Conservation (phyloP, 208 protist species). For the Eutreptiella sp. region DNA sequence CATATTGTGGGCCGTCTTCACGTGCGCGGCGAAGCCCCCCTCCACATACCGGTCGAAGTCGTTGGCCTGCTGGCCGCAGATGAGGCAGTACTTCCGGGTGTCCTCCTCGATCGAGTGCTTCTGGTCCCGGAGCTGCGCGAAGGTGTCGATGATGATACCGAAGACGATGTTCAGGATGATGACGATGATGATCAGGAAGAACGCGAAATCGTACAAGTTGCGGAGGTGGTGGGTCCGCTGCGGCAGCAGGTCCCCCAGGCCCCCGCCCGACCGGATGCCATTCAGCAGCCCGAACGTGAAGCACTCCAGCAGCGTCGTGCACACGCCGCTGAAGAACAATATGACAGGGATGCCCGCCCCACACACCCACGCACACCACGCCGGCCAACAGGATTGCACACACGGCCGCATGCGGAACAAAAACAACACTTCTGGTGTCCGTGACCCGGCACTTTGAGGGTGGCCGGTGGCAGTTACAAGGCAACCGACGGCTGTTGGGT, state of each 20-base stretch:
- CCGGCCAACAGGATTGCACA: too few species aligned
- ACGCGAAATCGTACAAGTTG: constrained; percentile 38
- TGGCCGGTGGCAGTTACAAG: too few species aligned
- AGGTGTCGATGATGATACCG: constrained; percentile 61
- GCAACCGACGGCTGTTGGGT: too few species aligned
- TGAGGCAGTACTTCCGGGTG: constrained; percentile 51
- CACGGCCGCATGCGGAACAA: too few species aligned
- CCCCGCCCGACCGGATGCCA: constrained; percentile 62
- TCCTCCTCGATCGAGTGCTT: constrained; percentile 31
- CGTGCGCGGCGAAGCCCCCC: constrained; percentile 40
- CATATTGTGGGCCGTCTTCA: constrained; percentile 45
- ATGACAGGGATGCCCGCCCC: too few species aligned
- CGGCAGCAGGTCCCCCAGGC: constrained; percentile 67
- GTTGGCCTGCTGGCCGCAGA: constrained; percentile 43
- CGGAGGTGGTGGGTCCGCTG: constrained; percentile 31
- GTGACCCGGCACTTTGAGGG: too few species aligned
- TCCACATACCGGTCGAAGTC: constrained; percentile 41
- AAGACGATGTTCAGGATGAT: constrained; percentile 62
- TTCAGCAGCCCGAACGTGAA: constrained; percentile 64
- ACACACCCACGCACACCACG: too few species aligned
- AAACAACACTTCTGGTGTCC: too few species aligned
- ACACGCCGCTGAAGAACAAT: too few species aligned
- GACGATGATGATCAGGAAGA: constrained; percentile 57
- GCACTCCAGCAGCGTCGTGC: constrained; percentile 50
- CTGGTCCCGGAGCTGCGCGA: constrained; percentile 40